Base-by-base conservation (phyloP, 208 protist species). In the Crithidia fasciculata region DNA sequence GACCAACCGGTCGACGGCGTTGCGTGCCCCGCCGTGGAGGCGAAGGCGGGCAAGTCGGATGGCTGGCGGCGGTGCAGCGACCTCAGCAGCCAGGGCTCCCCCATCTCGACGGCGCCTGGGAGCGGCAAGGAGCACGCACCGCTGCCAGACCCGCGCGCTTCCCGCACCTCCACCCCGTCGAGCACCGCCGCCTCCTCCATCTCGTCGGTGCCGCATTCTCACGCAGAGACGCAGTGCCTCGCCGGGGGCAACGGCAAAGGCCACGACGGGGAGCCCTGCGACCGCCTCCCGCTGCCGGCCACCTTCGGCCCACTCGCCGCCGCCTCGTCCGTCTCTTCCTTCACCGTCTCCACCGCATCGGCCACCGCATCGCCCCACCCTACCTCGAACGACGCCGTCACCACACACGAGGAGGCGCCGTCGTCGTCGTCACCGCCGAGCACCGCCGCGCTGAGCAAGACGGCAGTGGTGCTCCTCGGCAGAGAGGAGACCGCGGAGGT, bases 181-280 rank as follows among this genome's bases (percentile, higher is more conserved):
- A 59, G 28, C 28, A 28, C 28, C 28, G 28, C 52, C 3, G 15
- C 37, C n/a, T 18, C n/a, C 16, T 59, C 65, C 8, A 28, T n/a
- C 18, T 50, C 49, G 12, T 70, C 72, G 16, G 50, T 50, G 36
- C 66, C 59, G 0, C 47, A 61, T 43, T 60, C 64, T 41, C 67
- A 45, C 1, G 57, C 73, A 2, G 73, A 69, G 59, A 78, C 73
- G 37, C 73, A 55, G 47, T 72, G 59, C 28, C 49, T 54, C 65
- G 60, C 54, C 52, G 57, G 52, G 5, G 57, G 18, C 6, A 55
- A 45, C n/a, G 41, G 9, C 3, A 18, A 18, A 10, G 72, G 56
- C 7, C 55, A 9, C 18, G 39, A 5, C 55, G 45, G 9, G 7
- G 45, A 49, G 7, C 36, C 54, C 4, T 43, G 5, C 44, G 37